Evolutionary conservation across 208 protist species (phyloP).

Genomic region (Leishmania lainsoni): DNA sequence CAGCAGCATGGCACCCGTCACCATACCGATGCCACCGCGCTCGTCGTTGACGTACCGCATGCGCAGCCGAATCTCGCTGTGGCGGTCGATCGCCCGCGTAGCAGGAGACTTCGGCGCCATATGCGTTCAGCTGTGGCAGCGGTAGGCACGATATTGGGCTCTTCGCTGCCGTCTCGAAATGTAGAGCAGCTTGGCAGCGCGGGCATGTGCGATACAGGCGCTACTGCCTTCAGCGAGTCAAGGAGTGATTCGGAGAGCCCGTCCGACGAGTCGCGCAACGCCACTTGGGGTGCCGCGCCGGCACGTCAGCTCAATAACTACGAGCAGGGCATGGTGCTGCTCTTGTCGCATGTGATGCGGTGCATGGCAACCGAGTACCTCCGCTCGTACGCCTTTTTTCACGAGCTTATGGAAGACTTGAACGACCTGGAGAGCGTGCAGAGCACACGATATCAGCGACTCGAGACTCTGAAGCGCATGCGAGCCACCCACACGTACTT

Average conservation of each 20-base stretch:
- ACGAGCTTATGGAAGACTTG: conserved; percentile 67
- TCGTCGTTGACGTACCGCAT: not conserved
- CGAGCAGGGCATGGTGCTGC: conserved; percentile 76
- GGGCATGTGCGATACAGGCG: conserved; percentile 4
- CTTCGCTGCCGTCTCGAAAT: not conserved
- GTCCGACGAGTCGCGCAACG: conserved; percentile 10
- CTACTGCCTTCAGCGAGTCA: conserved; percentile 7
- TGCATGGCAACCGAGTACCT: conserved; percentile 51
- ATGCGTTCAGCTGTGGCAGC: not conserved
- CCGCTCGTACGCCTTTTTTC: conserved; percentile 48
- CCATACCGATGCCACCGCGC: not conserved
- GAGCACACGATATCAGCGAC: conserved; percentile 47
- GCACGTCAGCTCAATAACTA: conserved; percentile 52
- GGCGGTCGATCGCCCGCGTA: not conserved
- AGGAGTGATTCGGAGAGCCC: conserved; percentile 8
- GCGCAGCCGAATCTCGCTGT: not conserved
- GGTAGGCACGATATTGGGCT: not conserved
- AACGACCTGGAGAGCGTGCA: conserved; percentile 70
- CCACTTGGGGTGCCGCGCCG: conserved; percentile 5
- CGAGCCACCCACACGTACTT: conserved; percentile 58
- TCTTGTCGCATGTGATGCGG: conserved; percentile 74
- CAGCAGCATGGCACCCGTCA: not conserved
- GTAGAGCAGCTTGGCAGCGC: not conserved
- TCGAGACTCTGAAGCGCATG: conserved; percentile 71
- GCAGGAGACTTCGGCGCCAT: not conserved